A percentile compares a stretch with the other conserved stretches of the same genome.
phyloP scores from a whole-genome alignment of 2,329 filamentous ascomycete genomes.

The Aspergillus vadensis region DNA sequence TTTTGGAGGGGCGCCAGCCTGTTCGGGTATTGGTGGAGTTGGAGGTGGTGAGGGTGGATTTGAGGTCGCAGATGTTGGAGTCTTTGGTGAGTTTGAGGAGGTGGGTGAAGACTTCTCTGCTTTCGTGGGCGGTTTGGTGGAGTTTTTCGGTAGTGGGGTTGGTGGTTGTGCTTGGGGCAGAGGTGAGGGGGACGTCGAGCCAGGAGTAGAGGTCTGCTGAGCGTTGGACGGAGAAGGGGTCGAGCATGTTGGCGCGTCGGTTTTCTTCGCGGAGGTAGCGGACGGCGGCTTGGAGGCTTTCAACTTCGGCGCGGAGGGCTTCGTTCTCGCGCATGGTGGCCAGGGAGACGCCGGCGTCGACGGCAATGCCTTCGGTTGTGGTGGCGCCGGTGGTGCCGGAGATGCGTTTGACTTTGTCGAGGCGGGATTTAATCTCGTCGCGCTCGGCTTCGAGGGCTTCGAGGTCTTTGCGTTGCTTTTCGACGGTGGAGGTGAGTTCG shows the following conservation, averaged over 20 bases:
- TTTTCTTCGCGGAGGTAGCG: constrained; percentile 51
- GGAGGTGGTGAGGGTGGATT: constrained; percentile 33
- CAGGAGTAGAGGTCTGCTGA: constrained; percentile 45
- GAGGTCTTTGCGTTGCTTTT: constrained; percentile 41
- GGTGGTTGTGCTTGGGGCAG: constrained; percentile 18
- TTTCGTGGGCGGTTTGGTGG: constrained; percentile 43
- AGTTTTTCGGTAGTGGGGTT: constrained; percentile 26
- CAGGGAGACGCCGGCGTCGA: constrained; percentile 42
- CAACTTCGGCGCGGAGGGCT: constrained; percentile 45
- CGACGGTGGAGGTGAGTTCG: constrained; percentile 36
- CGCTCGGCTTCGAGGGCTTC: constrained; percentile 42
- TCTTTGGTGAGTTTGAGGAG: constrained; percentile 48
- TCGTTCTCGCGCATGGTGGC: constrained; percentile 48
- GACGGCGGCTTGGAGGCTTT: constrained; percentile 48
- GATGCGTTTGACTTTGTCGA: constrained; percentile 46
- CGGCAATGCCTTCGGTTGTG: constrained; percentile 40
- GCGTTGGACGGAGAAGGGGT: constrained; percentile 46
- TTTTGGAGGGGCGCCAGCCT: constrained; percentile 46
- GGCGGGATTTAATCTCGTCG: constrained; percentile 44
- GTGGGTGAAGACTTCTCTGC: constrained; percentile 45
- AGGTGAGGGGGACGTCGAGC: constrained; percentile 45
- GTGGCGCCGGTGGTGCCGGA: constrained; percentile 42
- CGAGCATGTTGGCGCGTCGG: constrained; percentile 42
- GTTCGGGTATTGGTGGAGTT: constrained; percentile 29
- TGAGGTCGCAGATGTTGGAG: constrained; percentile 43